These are phyloP conservation scores for Hypoxylon fuscum DNA, from an alignment of 495 filamentous ascomycete species.

Conservation along the genomic window DNA sequence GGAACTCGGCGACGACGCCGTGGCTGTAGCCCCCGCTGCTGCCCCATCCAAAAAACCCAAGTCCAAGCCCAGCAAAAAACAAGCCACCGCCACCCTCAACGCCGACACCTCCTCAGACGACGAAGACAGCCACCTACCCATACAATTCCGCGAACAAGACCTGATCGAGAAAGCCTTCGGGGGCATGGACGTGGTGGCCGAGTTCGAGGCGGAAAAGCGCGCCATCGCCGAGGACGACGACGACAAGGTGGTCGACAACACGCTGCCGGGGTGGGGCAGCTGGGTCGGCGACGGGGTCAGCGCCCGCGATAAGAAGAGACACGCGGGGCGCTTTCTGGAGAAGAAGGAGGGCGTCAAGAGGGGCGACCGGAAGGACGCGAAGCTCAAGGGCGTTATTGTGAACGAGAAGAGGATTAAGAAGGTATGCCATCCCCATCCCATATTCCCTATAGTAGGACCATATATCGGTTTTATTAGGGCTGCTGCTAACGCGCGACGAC, in stretches of 20 bases:
- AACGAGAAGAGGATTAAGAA: constrained; percentile 93
- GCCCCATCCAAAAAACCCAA: constrained; percentile 27
- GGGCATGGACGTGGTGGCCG: constrained; percentile 83
- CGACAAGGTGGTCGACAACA: constrained; percentile 84
- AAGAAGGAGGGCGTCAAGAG: constrained; percentile 82
- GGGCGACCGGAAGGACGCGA: constrained; percentile 78
- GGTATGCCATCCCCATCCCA: constrained; percentile 58
- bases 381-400: constrained; percentile 85
- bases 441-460: no score
- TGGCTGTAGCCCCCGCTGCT: constrained; percentile 37
- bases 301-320: constrained; percentile 65
- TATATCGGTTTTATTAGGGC: no score
- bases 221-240: constrained; percentile 79
- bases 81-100: constrained; percentile 31
- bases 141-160: constrained; percentile 79
- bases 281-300: constrained; percentile 84
- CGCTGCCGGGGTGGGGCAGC: constrained; percentile 90
- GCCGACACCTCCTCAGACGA: constrained; percentile 63
- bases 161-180: constrained; percentile 88
- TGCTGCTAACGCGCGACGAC: no score
- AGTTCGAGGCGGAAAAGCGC: constrained; percentile 84
- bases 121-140: constrained; percentile 63
- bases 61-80: constrained; percentile 39
- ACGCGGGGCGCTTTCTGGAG: constrained; percentile 68
- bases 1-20: constrained; percentile 38